Evolutionary conservation across 192 early-diverging fungal genomes (phyloP).

Genomic region (Backusella liffmaniae): DNA sequence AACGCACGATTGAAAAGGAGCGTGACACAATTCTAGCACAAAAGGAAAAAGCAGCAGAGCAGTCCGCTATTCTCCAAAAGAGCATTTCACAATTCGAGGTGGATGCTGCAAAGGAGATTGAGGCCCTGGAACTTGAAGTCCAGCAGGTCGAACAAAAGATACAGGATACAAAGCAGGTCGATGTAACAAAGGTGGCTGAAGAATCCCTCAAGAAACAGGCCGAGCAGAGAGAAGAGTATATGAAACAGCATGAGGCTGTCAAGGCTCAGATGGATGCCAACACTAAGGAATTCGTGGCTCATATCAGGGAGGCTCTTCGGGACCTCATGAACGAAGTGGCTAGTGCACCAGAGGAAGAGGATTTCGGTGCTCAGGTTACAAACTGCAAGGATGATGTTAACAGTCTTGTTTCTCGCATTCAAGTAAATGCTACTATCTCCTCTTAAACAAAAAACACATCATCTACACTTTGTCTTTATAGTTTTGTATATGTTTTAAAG

Average conservation of each 20-base stretch:
- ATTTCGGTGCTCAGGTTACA: neutral
- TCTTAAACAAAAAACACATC: neutral
- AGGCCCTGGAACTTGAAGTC: neutral
- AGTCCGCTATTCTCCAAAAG: constrained; percentile 1
- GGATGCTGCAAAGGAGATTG: neutral
- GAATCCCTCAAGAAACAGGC: neutral
- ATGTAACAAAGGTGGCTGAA: neutral
- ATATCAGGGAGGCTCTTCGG: neutral
- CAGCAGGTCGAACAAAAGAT: neutral
- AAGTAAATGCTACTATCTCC: neutral
- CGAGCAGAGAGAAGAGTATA: neutral
- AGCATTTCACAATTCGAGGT: neutral
- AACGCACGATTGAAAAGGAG: neutral
- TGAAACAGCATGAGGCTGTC: neutral
- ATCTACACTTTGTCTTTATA: neutral
- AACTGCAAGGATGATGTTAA: constrained; percentile 2
- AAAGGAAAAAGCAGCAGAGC: neutral
- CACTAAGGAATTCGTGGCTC: neutral
- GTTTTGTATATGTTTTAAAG: too few relatives aligned
- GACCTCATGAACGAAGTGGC: neutral
- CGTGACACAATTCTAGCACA: constrained; percentile 8
- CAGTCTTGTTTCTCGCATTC: neutral
- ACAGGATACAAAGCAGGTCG: neutral
- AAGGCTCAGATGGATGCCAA: neutral
- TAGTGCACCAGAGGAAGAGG: neutral